These are phyloP conservation scores for Ricinus communis DNA, from an alignment of 345 rosid species.

Conservation along the genomic window DNA sequence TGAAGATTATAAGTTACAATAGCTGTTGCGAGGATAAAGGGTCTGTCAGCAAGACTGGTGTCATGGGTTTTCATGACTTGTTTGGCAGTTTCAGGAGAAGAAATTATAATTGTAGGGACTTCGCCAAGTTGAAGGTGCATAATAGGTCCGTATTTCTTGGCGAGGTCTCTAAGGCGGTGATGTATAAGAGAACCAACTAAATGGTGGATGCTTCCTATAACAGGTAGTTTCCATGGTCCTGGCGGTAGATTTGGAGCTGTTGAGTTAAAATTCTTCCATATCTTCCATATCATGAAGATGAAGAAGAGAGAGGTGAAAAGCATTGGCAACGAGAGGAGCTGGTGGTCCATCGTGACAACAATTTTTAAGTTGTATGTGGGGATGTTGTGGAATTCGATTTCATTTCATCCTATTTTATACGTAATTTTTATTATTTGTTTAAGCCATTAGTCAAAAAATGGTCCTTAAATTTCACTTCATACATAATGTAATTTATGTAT, in stretches of 20 bases:
- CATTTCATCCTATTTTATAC: no score
- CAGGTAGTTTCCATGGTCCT: neutral
- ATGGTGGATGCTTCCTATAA: neutral
- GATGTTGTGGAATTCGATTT: no score
- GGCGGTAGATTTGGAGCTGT: neutral
- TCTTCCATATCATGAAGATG: neutral
- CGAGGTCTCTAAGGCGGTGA: neutral
- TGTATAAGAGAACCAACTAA: neutral
- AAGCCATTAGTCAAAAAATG: no score
- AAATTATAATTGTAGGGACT: neutral
- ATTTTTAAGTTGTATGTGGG: no score
- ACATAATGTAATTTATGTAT: no score
- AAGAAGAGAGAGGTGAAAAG: neutral
- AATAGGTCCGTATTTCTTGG: constrained; percentile 1
- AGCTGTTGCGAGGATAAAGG: neutral
- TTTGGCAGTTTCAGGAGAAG: neutral
- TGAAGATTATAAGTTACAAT: neutral
- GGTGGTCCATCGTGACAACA: no score
- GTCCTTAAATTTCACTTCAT: no score
- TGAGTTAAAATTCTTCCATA: neutral
- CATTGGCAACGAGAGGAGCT: neutral
- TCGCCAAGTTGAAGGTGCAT: constrained; percentile 5
- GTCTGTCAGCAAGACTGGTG: neutral
- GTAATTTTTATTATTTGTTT: no score
- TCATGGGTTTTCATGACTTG: constrained; percentile 8